Conservation (phyloP, 371 early-diverging fungal genomes). For the Mortierella sp. region DNA sequence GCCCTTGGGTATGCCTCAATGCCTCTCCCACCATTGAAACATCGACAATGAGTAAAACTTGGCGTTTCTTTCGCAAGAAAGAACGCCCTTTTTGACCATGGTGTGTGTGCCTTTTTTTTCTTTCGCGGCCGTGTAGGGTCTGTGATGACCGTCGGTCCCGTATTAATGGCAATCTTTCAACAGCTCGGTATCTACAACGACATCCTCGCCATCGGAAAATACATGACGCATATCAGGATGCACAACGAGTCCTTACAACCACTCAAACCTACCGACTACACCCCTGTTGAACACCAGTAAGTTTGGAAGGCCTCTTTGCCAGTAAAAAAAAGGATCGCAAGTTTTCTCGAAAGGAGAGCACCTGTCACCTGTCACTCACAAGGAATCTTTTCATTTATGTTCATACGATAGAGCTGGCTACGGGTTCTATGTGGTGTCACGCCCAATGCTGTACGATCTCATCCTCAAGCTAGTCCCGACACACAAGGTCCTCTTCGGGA, state of each 20-base stretch:
- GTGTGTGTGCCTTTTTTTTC: neutral
- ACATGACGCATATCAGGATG: neutral
- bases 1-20: neutral
- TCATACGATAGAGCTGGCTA: neutral
- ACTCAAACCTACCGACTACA: neutral
- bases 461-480: neutral
- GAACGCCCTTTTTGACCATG: no score
- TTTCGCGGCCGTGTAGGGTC: neutral
- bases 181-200: conserved; percentile 3
- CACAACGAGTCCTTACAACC: conserved; percentile 1
- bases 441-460: neutral
- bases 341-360: no score
- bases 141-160: neutral
- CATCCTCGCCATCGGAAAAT: neutral
- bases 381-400: no score
- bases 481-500: neutral
- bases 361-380: neutral
- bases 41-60: neutral
- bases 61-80: no score
- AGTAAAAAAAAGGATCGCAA: no score
- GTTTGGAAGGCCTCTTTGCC: neutral
- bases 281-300: conserved; percentile 4
- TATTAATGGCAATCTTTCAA: neutral
- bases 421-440: neutral
- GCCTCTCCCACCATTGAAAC: neutral